Evolutionary conservation across 2,329 filamentous ascomycete genomes (phyloP), one percentile per base, ranked within the genome.

Genomic region (Penicillium sp.): DNA sequence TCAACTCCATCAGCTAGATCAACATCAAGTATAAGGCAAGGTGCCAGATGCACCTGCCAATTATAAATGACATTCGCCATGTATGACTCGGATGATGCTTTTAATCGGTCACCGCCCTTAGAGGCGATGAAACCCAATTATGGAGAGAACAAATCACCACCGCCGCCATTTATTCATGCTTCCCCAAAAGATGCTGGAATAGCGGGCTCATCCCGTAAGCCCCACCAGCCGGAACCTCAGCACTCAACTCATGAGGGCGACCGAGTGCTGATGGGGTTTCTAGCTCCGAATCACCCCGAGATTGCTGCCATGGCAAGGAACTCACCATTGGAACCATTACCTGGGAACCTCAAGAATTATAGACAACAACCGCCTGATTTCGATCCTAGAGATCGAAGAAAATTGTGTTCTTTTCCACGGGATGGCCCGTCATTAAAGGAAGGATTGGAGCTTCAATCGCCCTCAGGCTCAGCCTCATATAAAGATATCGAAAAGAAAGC

Each of bases 221-320:
- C 27, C 18, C 42, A 60, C 63, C 61, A 62, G 56, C 66, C 61
- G 57, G 61, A 60, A 55, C 56, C 64, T 55, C 66, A 63, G 60
- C 59, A 64, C 48, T 68, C 68, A 57, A 82, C 82, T 67, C 84
- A 82, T 63, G 85, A 89, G 80, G 83, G 65, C 62, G 63, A 67
- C 58, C 59, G 79, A 62, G 84, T 90, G 60, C 79, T 93, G 70
- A 80, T 93, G 59, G 74, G 77, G 53, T 78, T 80, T 70, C 80
- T 92, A 76, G 82, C 78, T 67, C 84, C 85, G 65, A 84, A 84
- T 66, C 78, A 78, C 61, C 84, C 82, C 47, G 85, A 91, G 47
- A 81, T 90, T 66, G 85, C 86, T 75, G 74, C 60, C 68, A 39
- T 74, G 66, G 87, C 84, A 53, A 81, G 79, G 59, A 74, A 76